A percentile compares a stretch with the other conserved stretches of the same genome.
Evolutionary conservation across 106 monocot genomes (phyloP).

Genomic region (Dendrobium huoshanense): DNA sequence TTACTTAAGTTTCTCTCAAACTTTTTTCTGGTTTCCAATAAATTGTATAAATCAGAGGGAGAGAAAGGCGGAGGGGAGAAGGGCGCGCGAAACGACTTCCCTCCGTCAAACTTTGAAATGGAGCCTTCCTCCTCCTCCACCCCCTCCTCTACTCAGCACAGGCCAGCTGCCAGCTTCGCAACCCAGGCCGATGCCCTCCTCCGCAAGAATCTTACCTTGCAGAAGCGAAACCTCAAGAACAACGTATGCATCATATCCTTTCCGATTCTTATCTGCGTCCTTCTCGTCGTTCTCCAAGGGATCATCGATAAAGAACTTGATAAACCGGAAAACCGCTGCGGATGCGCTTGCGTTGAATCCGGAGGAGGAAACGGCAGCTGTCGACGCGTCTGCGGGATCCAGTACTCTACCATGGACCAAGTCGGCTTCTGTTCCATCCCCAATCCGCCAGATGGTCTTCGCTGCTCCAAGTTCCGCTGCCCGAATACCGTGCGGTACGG

Average conservation of each 20-base stretch:
- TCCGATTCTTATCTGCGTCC: constrained; percentile 38
- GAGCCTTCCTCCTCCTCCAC: no score
- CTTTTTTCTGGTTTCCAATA: no score
- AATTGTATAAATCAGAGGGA: no score
- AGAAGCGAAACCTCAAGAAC: constrained; percentile 32
- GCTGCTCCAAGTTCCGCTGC: constrained; percentile 40
- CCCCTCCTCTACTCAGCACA: constrained; percentile 4
- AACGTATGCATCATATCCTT: constrained; percentile 31
- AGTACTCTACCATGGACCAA: constrained; percentile 42
- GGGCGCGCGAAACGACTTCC: no score
- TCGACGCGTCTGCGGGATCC: constrained; percentile 35
- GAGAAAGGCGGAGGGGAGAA: no score
- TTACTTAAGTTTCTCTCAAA: no score
- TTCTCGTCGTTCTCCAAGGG: constrained; percentile 31
- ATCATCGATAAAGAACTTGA: constrained; percentile 37
- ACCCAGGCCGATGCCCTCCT: constrained; percentile 64
- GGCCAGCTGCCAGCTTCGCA: constrained; percentile 23
- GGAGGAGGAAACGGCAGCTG: constrained; percentile 18
- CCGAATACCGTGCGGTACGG: constrained; percentile 22
- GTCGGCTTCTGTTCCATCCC: constrained; percentile 31
- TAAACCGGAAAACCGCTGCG: constrained; percentile 42
- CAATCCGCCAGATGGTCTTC: constrained; percentile 43
- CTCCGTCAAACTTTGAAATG: no score
- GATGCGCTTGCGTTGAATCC: constrained; percentile 25
- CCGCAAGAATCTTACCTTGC: constrained; percentile 57